phyloP scores from a whole-genome alignment of 768 basidiomycete genomes.

The Saitozyma podzolica region DNA sequence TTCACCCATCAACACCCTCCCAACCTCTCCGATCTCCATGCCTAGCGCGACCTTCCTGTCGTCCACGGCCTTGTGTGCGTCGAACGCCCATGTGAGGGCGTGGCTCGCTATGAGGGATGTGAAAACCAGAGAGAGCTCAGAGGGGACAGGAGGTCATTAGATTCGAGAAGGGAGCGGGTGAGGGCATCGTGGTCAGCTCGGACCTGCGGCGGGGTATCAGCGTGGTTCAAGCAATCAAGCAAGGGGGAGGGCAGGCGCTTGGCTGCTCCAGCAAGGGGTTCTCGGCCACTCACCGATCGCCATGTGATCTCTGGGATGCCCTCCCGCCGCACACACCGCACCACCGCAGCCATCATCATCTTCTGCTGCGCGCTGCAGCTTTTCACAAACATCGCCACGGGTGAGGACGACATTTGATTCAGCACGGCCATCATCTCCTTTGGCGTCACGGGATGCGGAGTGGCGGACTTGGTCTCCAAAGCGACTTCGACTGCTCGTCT shows the following conservation, averaged over 20 bases:
- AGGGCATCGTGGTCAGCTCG: slow-evolving; percentile 74
- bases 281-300: slow-evolving; percentile 63
- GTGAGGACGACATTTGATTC: slow-evolving; percentile 84
- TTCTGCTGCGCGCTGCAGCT: slow-evolving; percentile 85
- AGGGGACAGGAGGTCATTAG: slow-evolving; percentile 65
- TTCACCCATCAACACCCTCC: slow-evolving; percentile 77
- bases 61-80: slow-evolving; percentile 61
- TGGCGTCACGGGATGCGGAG: slow-evolving; percentile 60
- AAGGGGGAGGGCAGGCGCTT: slow-evolving; percentile 1
- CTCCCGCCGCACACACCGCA: slow-evolving; percentile 77
- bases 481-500: slow-evolving; percentile 84
- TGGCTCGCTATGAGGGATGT: slow-evolving; percentile 75
- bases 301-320: slow-evolving; percentile 86
- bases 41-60: slow-evolving; percentile 78
- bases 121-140: slow-evolving; percentile 69
- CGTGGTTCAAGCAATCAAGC: slow-evolving; percentile 2
- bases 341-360: slow-evolving; percentile 77
- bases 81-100: slow-evolving; percentile 71
- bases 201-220: slow-evolving; percentile 56
- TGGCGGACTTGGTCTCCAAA: slow-evolving; percentile 53
- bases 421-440: slow-evolving; percentile 77
- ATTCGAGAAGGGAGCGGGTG: slow-evolving; percentile 63
- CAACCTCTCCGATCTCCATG: slow-evolving; percentile 78
- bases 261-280: too few relatives aligned
- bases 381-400: slow-evolving; percentile 76